A percentile compares a stretch with the other conserved stretches of the same genome.
These are phyloP conservation scores for Aureobasidium sp. DNA, from an alignment of 2,329 filamentous ascomycete species.

Conservation along the genomic window DNA sequence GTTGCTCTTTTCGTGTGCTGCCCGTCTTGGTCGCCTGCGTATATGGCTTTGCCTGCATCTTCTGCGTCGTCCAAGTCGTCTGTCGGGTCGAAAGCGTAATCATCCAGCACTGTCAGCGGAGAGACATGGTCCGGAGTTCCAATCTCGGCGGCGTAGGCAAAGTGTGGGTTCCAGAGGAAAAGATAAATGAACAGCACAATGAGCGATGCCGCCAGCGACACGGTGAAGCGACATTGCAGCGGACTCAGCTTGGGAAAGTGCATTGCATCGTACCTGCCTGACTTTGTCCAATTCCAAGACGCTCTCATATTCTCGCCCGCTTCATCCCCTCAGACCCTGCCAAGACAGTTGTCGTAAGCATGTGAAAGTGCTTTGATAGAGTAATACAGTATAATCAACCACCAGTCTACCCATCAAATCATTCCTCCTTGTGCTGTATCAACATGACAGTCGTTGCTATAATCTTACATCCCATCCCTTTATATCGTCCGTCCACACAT, in stretches of 20 bases:
- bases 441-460: not conserved
- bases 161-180: slow-evolving; percentile 50
- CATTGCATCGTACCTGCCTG: slow-evolving; percentile 24
- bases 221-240: slow-evolving; percentile 65
- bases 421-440: not conserved
- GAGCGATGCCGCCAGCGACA: slow-evolving; percentile 56
- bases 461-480: slow-evolving; percentile 4
- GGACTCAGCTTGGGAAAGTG: slow-evolving; percentile 52
- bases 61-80: slow-evolving; percentile 21
- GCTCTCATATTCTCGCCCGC: not conserved
- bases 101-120: not conserved
- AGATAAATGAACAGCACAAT: slow-evolving; percentile 56
- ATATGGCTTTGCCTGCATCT: slow-evolving; percentile 25
- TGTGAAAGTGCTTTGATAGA: not conserved
- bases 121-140: slow-evolving; percentile 24
- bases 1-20: not conserved
- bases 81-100: not conserved
- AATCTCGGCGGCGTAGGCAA: slow-evolving; percentile 57
- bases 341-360: slow-evolving; percentile 8
- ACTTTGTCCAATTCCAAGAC: slow-evolving; percentile 5
- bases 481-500: not conserved
- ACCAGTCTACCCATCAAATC: not conserved
- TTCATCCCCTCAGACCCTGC: not conserved
- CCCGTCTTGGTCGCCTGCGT: slow-evolving; percentile 34
- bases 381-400: not conserved